Base-by-base conservation (phyloP, 805 yeast genomes). In the Lachancea lanzarotensis region DNA sequence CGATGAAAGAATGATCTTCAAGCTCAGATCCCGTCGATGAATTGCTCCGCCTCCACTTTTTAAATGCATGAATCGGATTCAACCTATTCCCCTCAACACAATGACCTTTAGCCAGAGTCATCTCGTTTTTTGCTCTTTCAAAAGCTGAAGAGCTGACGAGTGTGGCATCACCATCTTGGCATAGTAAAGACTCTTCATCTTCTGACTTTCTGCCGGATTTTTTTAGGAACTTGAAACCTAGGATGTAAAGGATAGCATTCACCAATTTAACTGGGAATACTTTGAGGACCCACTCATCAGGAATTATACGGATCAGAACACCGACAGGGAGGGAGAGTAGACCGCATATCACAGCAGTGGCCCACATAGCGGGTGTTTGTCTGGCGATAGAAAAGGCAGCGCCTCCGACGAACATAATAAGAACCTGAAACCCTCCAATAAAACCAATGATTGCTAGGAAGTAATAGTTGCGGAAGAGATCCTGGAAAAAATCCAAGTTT, bases 341-440 rank as follows among this genome's bases (percentile, higher is more conserved):
- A 26, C 98, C 98, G 67, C 95, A 79, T 22, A 84, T 57, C 4
- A 91, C 66, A 0, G 98, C 93, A 2, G 88, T 80, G 1, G 77
- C 93, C 98, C 98, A 95, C 84, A 82, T 80, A 1, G 79, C 79
- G 7, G 84, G 84, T 0, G 95, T 83, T 66, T 85, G 95, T 50
- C 82, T 74, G 2, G 78, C 78, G 52, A 90, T 74, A 7, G 90
- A 79, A 67, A 93, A 93, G 0, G 98, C 96, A 35, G 91, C 85
- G 45, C 99, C 98, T 44, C 99, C 99, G 51, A 87, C 91, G 66
- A 81, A 85, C 98, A 93, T 93, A 55, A 93, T 91, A 43, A 91
- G 65, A 2, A 89, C 71, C 69, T 93, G 98, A 66, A 81, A 78
- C 4, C 84, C 90, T 26, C 82, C 93, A 64, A 93, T 89, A 39